Base-by-base conservation (phyloP, 176 grass and related monocot genomes). In the Elymus sibiricus region DNA sequence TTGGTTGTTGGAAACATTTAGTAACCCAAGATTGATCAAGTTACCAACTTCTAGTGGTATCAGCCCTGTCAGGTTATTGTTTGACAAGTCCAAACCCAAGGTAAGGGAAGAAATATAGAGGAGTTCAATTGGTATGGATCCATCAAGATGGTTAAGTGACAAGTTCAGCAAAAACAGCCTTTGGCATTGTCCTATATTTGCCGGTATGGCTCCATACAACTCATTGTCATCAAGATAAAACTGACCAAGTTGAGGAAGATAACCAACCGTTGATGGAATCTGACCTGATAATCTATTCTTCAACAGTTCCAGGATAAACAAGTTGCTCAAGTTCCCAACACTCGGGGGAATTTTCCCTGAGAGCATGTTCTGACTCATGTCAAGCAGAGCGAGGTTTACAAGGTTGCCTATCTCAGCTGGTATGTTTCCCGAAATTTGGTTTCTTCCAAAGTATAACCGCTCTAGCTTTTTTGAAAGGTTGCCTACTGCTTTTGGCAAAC, bases 361-460 rank as follows among this genome's bases (percentile, higher is more conserved):
- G 60, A 92, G 84, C 75, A 74, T 86, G 35, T 94, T 97, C 16
- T 86, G 28, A 7, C 67, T 38, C 78, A 97, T 86, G 21, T 46
- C 38, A 77, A 97, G 53, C 1, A 58, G 19, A 49, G 21, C 60
- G 27, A 97, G 81, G 61, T 79, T 85, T 16, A 71, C 55, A 13
- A 89, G 29, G 4, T 82, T 92, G 22, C 86, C 77, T 68, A 92
- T 83, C 27, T 74, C 82, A 65, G 27, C 13, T 84, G 88, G 79
- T 86, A 92, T 72, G 19, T 1, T 83, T 79, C 83, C 87, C 0
- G 68, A n/a, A 17, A 89, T 83, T 62, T 35, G 70, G 46, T 92
- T 92, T 3, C 76, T 56, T 39, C 80, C 74, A 28, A 92, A 47
- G 14, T 68, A 35, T 13, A 92, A 39, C 66, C 3, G 44, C 40